Conservation (phyloP, 75 land plant genomes). For the Pseudotsuga menziesii region DNA sequence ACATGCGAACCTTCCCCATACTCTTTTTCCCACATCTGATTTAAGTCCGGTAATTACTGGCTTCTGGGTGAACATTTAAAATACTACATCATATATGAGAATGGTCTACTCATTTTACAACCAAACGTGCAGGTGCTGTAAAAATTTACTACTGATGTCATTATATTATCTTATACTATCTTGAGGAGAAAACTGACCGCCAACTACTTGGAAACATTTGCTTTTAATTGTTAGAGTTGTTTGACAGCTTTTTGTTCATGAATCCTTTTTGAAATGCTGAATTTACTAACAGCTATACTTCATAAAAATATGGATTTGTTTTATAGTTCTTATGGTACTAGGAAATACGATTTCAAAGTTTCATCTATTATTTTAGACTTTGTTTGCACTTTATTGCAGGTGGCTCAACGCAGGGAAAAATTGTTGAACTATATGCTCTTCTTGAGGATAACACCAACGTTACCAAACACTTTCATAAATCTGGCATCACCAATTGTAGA, state of each 20-base stretch:
- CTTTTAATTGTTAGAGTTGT: no score
- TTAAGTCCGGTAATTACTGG: not conserved
- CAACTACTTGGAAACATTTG: no score
- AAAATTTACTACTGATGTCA: not conserved
- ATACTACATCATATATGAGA: not conserved
- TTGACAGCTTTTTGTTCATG: not conserved
- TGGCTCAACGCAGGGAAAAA: slow-evolving; percentile 67
- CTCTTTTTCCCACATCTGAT: not conserved
- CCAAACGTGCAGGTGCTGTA: not conserved
- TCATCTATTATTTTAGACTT: not conserved
- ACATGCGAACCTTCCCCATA: not conserved
- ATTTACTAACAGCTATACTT: not conserved
- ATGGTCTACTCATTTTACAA: not conserved
- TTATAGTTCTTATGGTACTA: not conserved
- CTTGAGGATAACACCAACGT: slow-evolving; percentile 80
- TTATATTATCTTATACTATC: not conserved
- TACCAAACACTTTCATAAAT: slow-evolving; percentile 93
- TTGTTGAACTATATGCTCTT: slow-evolving; percentile 86
- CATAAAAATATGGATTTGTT: not conserved
- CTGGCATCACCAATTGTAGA: slow-evolving; percentile 95
- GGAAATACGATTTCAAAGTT: not conserved
- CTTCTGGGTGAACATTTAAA: not conserved
- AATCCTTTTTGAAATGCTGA: not conserved
- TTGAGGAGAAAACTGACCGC: no score
- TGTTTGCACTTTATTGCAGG: slow-evolving; percentile 37